Evolutionary conservation across 2,329 filamentous ascomycete species (phyloP).

Genomic region (Clarireedia monteithiana): DNA sequence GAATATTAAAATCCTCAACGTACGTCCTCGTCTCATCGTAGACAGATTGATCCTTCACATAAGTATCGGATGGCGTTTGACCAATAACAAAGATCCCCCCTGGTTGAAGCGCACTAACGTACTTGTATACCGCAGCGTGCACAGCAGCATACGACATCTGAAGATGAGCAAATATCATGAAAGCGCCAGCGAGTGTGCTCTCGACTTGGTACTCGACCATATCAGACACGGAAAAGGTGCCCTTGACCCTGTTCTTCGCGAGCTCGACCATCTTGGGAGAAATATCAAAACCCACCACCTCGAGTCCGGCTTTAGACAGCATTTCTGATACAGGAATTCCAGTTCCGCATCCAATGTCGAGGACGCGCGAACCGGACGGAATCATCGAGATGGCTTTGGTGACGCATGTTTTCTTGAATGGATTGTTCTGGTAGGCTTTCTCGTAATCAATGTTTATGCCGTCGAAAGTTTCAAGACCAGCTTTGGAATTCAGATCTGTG

Average conservation of each 20-base stretch:
- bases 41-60: conserved; percentile 21
- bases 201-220: conserved; percentile 19
- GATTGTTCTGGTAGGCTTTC: conserved; percentile 4
- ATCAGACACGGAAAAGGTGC: conserved; percentile 11
- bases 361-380: conserved; percentile 4
- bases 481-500: conserved; percentile 14
- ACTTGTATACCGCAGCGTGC: conserved; percentile 20
- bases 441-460: conserved; percentile 8
- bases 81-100: conserved; percentile 25
- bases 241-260: conserved; percentile 9
- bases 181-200: conserved; percentile 21
- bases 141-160: conserved; percentile 24
- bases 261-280: conserved; percentile 27
- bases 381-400: neutral
- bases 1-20: conserved; percentile 19
- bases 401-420: neutral
- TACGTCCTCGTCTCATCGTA: conserved; percentile 27
- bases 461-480: conserved; percentile 17
- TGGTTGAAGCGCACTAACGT: conserved; percentile 19
- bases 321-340: conserved; percentile 27
- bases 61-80: conserved; percentile 23
- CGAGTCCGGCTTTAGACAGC: conserved; percentile 19
- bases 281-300: conserved; percentile 23
- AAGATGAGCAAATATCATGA: conserved; percentile 28
- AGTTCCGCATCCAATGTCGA: conserved; percentile 31